Percentiles rank a stretch among this genome's conserved stretches.
Conservation (phyloP, 2,329 filamentous ascomycete species). For the Fusarium pilosicola region DNA sequence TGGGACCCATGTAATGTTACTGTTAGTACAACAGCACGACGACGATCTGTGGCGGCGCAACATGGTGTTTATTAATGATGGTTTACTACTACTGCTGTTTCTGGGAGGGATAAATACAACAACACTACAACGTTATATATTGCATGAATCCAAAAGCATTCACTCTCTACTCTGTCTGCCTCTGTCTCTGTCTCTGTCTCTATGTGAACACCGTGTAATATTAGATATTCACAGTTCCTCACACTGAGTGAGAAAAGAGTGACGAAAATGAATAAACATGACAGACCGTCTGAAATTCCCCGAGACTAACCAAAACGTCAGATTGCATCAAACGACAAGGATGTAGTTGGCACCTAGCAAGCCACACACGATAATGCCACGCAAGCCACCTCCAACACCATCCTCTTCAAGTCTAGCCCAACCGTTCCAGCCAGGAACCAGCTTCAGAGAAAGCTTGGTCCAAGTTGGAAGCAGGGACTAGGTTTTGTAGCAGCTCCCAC, state of each 20-base stretch:
- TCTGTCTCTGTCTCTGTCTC: background rate
- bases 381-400: conserved; percentile 28
- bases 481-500: conserved; percentile 8
- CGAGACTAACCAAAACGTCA: conserved; percentile 19
- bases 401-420: conserved; percentile 12
- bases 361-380: conserved; percentile 26
- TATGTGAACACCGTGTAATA: background rate
- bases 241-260: conserved; percentile 4
- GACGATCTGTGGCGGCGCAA: conserved; percentile 28
- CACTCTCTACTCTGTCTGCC: background rate
- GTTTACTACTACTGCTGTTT: conserved; percentile 5
- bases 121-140: background rate
- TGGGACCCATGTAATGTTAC: conserved; percentile 35
- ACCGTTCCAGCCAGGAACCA: conserved; percentile 17
- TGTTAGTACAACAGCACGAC: conserved; percentile 2
- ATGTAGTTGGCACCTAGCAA: conserved; percentile 3
- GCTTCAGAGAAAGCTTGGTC: conserved; percentile 19
- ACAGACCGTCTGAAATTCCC: background rate
- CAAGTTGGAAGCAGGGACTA: conserved; percentile 4
- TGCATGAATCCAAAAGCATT: conserved; percentile 5
- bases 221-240: background rate
- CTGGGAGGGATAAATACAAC: conserved; percentile 23
- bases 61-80: conserved; percentile 28
- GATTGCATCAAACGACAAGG: conserved; percentile 19
- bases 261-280: conserved; percentile 1